A percentile compares a stretch with the other conserved stretches of the same genome.
Conservation (phyloP, 805 yeast genomes). For the Yarrowia sp. region DNA sequence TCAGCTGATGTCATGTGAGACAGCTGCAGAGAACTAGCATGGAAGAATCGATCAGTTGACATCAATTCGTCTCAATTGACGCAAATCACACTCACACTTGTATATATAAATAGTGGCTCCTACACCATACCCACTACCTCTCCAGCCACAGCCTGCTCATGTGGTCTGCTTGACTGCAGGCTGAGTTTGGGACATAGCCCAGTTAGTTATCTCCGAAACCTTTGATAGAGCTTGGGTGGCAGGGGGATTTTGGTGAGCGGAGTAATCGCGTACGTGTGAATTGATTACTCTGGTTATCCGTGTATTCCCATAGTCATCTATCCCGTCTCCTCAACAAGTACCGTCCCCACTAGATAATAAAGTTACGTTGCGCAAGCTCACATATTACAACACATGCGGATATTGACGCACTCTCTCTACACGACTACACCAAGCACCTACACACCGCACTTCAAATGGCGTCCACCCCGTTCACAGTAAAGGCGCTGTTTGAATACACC, state of each 20-base stretch:
- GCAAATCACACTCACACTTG: no score
- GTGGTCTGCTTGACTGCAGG: background rate
- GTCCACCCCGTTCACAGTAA: slow-evolving; percentile 59
- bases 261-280: no score
- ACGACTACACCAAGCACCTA: background rate
- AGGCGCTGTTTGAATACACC: slow-evolving; percentile 60
- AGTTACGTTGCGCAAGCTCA: slow-evolving; percentile 22
- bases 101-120: no score
- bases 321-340: background rate
- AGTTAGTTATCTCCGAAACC: slow-evolving; percentile 8
- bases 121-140: no score
- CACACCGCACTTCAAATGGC: slow-evolving; percentile 20
- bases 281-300: no score
- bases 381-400: slow-evolving; percentile 19
- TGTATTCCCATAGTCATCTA: no score
- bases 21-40: no score
- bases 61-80: no score
- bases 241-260: background rate
- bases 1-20: no score
- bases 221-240: background rate
- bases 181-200: slow-evolving; percentile 21
- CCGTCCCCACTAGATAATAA: slow-evolving; percentile 11
- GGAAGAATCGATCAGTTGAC: no score
- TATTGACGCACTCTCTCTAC: slow-evolving; percentile 14
- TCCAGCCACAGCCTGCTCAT: background rate